These are phyloP conservation scores for Leucogyrophana mollusca DNA, from an alignment of 768 basidiomycete genomes.

Conservation along the genomic window DNA sequence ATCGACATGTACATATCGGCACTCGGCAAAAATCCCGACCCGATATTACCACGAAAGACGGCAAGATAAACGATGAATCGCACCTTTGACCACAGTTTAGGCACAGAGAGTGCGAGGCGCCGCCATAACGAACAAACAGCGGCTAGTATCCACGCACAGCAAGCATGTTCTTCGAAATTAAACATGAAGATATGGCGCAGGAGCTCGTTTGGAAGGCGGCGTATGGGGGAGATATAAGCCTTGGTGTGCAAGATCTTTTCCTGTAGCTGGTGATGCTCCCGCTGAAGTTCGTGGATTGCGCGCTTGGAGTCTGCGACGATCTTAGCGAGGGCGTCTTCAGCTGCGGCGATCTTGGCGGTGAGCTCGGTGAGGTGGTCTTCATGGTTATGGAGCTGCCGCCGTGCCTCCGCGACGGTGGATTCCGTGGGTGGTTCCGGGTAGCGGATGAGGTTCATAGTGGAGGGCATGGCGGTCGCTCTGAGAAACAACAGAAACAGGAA, in stretches of 20 bases:
- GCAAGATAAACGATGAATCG: slow-evolving; percentile 22
- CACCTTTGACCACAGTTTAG: slow-evolving; percentile 77
- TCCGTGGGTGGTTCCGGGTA: slow-evolving; percentile 63
- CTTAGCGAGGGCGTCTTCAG: slow-evolving; percentile 56
- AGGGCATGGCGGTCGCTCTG: slow-evolving; percentile 14
- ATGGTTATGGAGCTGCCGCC: slow-evolving; percentile 38
- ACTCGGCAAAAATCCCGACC: not conserved
- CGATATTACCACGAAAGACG: not conserved
- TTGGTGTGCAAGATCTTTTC: slow-evolving; percentile 46
- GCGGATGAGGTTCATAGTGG: slow-evolving; percentile 24
- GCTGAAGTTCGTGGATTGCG: slow-evolving; percentile 53
- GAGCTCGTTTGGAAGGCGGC: slow-evolving; percentile 70
- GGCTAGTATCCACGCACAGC: slow-evolving; percentile 73
- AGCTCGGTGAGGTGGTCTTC: slow-evolving; percentile 30
- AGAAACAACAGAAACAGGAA: slow-evolving; percentile 9
- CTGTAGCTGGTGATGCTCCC: slow-evolving; percentile 48
- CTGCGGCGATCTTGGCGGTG: slow-evolving; percentile 45
- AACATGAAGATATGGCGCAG: slow-evolving; percentile 69
- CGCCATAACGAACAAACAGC: slow-evolving; percentile 71
- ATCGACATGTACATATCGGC: too few relatives aligned
- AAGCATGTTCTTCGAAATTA: slow-evolving; percentile 68
- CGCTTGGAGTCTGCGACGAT: slow-evolving; percentile 54
- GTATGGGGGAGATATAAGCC: slow-evolving; percentile 73
- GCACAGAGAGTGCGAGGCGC: slow-evolving; percentile 60
- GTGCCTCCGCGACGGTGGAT: slow-evolving; percentile 51